These are phyloP conservation scores for Mariannaea sp. DNA, from an alignment of 2,329 filamentous ascomycete genomes.

Conservation along the genomic window DNA sequence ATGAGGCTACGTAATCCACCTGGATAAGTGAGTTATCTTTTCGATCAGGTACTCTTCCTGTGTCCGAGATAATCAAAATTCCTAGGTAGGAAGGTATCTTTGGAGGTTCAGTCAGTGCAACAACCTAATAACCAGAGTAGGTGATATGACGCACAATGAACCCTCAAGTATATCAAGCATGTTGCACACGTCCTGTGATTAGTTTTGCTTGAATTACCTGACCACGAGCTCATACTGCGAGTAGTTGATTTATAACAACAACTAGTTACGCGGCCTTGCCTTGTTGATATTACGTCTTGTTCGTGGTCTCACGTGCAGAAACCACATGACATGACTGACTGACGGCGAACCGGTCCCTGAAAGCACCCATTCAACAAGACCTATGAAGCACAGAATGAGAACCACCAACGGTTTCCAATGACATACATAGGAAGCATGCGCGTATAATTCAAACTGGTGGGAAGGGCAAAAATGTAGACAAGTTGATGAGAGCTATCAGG, in stretches of 20 bases:
- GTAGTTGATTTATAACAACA: neutral
- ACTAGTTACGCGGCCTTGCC: constrained; percentile 1
- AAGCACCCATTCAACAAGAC: neutral
- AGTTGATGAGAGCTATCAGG: neutral
- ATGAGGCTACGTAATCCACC: constrained; percentile 23
- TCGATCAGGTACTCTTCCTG: neutral
- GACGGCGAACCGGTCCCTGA: constrained; percentile 16
- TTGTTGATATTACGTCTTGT: constrained; percentile 4
- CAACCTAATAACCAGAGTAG: too few species aligned
- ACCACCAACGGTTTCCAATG: neutral
- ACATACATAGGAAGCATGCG: neutral
- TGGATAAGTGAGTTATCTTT: constrained; percentile 13
- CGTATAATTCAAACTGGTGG: constrained; percentile 5
- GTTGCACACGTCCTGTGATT: neutral
- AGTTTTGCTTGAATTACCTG: neutral
- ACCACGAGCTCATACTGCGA: neutral
- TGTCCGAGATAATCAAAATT: too few species aligned
- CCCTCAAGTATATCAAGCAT: neutral
- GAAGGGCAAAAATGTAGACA: constrained; percentile 2
- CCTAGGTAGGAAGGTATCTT: too few species aligned
- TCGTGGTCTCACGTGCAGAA: constrained; percentile 3
- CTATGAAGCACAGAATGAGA: constrained; percentile 1
- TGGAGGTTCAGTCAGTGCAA: too few species aligned
- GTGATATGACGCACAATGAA: too few species aligned
- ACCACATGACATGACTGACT: constrained; percentile 6